Conservation (phyloP, 768 basidiomycete species). For the Chalciporus piperatus region DNA sequence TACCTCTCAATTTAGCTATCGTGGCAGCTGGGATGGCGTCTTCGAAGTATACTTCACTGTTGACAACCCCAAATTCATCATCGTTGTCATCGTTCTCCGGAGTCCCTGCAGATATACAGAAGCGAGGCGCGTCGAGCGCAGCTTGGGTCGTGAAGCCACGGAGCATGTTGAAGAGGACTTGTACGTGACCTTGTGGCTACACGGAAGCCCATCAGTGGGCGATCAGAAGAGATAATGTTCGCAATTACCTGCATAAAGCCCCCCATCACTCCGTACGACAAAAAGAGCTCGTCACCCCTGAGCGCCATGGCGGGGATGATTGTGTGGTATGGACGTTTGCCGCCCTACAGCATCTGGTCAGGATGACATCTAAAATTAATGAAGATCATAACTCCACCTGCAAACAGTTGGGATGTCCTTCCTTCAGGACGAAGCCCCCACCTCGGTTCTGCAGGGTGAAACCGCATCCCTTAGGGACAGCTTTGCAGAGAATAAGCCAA, state of each 20-base stretch:
- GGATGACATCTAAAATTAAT: neutral
- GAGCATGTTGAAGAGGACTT: constrained; percentile 88
- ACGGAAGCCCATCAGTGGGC: neutral
- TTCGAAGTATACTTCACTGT: constrained; percentile 88
- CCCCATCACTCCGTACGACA: constrained; percentile 91
- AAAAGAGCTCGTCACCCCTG: constrained; percentile 74
- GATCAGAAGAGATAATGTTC: neutral
- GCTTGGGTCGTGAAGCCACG: constrained; percentile 86
- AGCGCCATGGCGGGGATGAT: constrained; percentile 91
- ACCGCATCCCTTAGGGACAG: constrained; percentile 90
- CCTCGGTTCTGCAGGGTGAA: constrained; percentile 98
- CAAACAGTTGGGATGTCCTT: constrained; percentile 83
- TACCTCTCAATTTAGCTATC: constrained; percentile 66
- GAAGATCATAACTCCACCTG: constrained; percentile 42
- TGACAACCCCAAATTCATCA: constrained; percentile 55
- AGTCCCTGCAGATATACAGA: constrained; percentile 88
- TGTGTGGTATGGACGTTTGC: constrained; percentile 89
- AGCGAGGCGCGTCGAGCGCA: constrained; percentile 90
- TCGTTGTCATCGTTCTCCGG: constrained; percentile 54
- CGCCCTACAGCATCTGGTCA: constrained; percentile 44
- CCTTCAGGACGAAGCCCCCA: constrained; percentile 72
- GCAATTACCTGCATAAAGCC: constrained; percentile 75
- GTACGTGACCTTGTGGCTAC: constrained; percentile 93
- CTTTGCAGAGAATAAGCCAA: constrained; percentile 35
- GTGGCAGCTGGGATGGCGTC: constrained; percentile 69